phyloP scores from a whole-genome alignment of 192 early-diverging fungal genomes.

The Linderina pennispora region DNA sequence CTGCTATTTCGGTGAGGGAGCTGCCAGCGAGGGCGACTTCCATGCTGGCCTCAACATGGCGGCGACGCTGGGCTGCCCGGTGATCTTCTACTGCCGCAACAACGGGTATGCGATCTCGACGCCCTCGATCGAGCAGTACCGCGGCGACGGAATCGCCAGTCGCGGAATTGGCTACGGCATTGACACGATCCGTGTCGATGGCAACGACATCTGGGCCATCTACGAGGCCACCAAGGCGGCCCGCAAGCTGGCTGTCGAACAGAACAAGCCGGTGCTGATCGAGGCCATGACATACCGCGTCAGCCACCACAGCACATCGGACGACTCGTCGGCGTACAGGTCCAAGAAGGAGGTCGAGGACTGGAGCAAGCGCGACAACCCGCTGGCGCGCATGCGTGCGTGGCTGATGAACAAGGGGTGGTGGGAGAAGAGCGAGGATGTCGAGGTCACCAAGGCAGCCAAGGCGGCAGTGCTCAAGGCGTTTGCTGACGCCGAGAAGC shows the following conservation, averaged over 20 bases:
- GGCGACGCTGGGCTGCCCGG: constrained; percentile 82
- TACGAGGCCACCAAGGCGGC: constrained; percentile 88
- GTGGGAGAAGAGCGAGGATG: constrained; percentile 76
- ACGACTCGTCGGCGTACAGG: constrained; percentile 95
- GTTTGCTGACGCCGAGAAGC: constrained; percentile 80
- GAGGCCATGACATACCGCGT: constrained; percentile 98
- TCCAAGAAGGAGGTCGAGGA: constrained; percentile 87
- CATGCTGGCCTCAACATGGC: constrained; percentile 98
- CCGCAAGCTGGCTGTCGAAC: constrained; percentile 70
- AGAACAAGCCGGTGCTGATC: constrained; percentile 85
- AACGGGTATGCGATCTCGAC: constrained; percentile 99
- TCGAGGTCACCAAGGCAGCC: constrained; percentile 51
- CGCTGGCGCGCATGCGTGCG: constrained; percentile 81
- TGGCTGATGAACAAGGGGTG: constrained; percentile 81
- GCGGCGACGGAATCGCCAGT: constrained; percentile 93
- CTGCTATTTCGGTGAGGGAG: constrained; percentile 98
- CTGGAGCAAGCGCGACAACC: constrained; percentile 83
- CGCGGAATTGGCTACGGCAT: constrained; percentile 97
- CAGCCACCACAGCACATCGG: constrained; percentile 95
- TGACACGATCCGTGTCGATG: constrained; percentile 94
- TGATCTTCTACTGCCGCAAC: constrained; percentile 96
- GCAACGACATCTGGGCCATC: constrained; percentile 98
- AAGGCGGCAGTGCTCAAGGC: constrained; percentile 70
- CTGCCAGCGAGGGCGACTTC: constrained; percentile 96
- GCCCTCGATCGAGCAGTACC: constrained; percentile 90